Conservation (phyloP, 768 basidiomycete genomes). For the Pleurotus cornucopiae region DNA sequence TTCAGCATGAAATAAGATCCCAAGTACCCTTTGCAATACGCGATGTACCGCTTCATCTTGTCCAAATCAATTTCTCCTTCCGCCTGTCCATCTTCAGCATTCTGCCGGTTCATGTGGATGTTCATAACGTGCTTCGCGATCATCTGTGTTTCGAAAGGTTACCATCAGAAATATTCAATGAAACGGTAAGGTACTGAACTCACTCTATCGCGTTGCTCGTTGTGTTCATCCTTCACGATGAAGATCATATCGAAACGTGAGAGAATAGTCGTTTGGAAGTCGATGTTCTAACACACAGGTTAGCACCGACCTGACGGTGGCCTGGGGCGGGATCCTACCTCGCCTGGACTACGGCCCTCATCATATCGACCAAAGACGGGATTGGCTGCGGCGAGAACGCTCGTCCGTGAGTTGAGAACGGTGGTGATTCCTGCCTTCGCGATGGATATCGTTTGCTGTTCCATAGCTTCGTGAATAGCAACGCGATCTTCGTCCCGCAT, state of each 20-base stretch:
- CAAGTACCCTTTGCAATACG: constrained; percentile 87
- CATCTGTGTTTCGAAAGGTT: constrained; percentile 41
- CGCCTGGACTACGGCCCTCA: constrained; percentile 92
- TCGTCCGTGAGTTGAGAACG: constrained; percentile 92
- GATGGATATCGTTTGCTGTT: constrained; percentile 99
- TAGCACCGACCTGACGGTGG: no score
- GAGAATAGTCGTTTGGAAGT: constrained; percentile 96
- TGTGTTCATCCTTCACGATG: constrained; percentile 97
- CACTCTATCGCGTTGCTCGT: constrained; percentile 88
- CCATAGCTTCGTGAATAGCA: constrained; percentile 99
- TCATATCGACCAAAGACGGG: constrained; percentile 98
- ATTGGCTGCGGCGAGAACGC: constrained; percentile 95
- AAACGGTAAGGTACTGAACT: constrained; percentile 15
- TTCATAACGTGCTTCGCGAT: constrained; percentile 99
- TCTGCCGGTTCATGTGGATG: constrained; percentile 90
- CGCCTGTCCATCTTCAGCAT: constrained; percentile 56
- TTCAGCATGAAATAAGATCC: constrained; percentile 13
- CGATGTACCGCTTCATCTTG: constrained; percentile 97
- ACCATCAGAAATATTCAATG: neutral
- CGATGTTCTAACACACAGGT: constrained; percentile 64
- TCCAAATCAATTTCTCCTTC: constrained; percentile 92
- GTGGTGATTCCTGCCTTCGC: constrained; percentile 99
- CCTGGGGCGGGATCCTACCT: constrained; percentile 42
- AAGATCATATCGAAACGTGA: constrained; percentile 99
- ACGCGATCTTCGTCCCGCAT: constrained; percentile 99